Base-by-base conservation (phyloP, 441 rosid species). In the Adansonia madagascariensis region DNA sequence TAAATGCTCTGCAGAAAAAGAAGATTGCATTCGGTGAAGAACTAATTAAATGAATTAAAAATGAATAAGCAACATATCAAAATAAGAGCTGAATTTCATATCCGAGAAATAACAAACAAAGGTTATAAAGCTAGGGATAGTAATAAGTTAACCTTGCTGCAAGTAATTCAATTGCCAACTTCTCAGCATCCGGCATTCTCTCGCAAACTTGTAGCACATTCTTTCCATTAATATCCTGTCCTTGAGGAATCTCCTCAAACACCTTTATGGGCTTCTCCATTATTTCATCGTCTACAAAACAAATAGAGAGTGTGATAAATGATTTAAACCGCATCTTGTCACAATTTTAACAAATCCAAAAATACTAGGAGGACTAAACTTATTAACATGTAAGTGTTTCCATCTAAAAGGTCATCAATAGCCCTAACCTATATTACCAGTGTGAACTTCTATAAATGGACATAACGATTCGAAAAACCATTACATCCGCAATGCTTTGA, bases 131-230 rank as follows among this genome's bases (percentile, higher is more conserved):
- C 24, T 47, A 31, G 59, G 4, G 63, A 71, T 53, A 70, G 31
- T 49, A 50, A 50, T 15, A 74, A 72, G 27, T 80, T 78, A 77
- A 92, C 94, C 97, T 91, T 75, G 73, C 80, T 39, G 95, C 88
- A 76, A 95, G 94, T 75, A 86, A 84, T 74, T 84, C 81, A 79
- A 91, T 77, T 17, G 92, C 93, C 82, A 69, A 56, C 61, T 86
- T 88, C 85, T 91, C 85, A 5, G 90, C 94, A 75, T 91, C 91
- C 78, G 84, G 82, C 52, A 67, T 79, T 63, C 82, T 76, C 81
- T 79, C 84, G 78, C 79, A 83, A 44, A 66, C 82, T 76, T 67
- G 66, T 75, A 62, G 71, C 43, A 63, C 64, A 66, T 73, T 73
- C 59, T 80, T 71, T 53, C 79, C 67, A 18, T 43, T 9, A 71